Conservation (phyloP, 192 early-diverging fungal species). For the Coemansia sp. region DNA sequence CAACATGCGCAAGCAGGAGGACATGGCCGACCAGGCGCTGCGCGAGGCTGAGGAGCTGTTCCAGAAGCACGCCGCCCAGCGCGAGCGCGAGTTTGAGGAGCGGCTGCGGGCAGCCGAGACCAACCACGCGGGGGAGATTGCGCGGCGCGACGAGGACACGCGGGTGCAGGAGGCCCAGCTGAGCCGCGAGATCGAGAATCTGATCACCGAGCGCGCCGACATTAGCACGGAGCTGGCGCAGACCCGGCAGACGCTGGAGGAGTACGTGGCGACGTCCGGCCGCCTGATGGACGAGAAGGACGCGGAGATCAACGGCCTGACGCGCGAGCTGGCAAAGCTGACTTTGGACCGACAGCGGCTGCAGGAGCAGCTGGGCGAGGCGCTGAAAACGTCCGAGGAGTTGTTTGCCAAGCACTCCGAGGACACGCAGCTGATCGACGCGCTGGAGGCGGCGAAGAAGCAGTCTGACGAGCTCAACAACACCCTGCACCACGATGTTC, state of each 20-base stretch:
- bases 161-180: slow-evolving; percentile 25
- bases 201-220: slow-evolving; percentile 19
- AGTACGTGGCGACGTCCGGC: slow-evolving; percentile 27
- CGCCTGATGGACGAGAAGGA: slow-evolving; percentile 34
- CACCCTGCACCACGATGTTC: slow-evolving; percentile 26
- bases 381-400: slow-evolving; percentile 11
- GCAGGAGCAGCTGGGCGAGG: slow-evolving; percentile 24
- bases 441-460: slow-evolving; percentile 13
- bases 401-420: slow-evolving; percentile 24
- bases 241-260: slow-evolving; percentile 26
- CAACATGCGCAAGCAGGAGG: slow-evolving; percentile 42
- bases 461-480: slow-evolving; percentile 22
- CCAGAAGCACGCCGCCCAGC: slow-evolving; percentile 26
- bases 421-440: slow-evolving; percentile 13
- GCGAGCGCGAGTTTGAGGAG: slow-evolving; percentile 32
- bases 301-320: slow-evolving; percentile 21
- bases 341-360: slow-evolving; percentile 34
- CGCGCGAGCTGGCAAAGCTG: slow-evolving; percentile 30
- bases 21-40: slow-evolving; percentile 31
- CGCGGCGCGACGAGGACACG: slow-evolving; percentile 30
- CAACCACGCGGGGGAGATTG: slow-evolving; percentile 25
- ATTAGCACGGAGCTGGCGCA: slow-evolving; percentile 25
- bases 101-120: slow-evolving; percentile 20
- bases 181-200: slow-evolving; percentile 30
- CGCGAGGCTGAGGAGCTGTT: slow-evolving; percentile 34